Percentiles rank a stretch among this genome's conserved stretches.
phyloP scores from a whole-genome alignment of 257 asterid species.

The Dorcoceras hygrometricum region DNA sequence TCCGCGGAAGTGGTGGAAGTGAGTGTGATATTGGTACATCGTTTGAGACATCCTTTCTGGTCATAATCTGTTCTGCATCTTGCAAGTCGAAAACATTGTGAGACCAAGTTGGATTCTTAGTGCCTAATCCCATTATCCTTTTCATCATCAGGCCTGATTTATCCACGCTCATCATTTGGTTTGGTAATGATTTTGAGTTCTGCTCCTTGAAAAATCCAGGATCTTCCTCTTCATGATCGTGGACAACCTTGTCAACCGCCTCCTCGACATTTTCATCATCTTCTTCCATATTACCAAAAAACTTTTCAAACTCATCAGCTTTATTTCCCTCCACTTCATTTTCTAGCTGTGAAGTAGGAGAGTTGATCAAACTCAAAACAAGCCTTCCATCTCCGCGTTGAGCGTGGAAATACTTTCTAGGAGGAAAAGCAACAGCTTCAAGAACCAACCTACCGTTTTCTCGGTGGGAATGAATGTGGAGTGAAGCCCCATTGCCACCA shows the following conservation, averaged over 20 bases:
- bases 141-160: constrained; percentile 43
- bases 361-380: constrained; percentile 40
- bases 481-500: constrained; percentile 41
- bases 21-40: constrained; percentile 37
- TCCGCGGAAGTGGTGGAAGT: constrained; percentile 39
- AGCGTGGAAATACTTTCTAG: constrained; percentile 49
- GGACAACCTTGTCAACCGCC: constrained; percentile 12
- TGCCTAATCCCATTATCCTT: constrained; percentile 34
- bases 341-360: constrained; percentile 22
- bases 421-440: constrained; percentile 57
- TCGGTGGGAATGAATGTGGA: constrained; percentile 56
- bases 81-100: constrained; percentile 11
- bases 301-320: constrained; percentile 25
- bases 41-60: constrained; percentile 19
- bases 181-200: constrained; percentile 28
- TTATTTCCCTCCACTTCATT: constrained; percentile 5
- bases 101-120: constrained; percentile 47
- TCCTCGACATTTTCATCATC: constrained; percentile 18
- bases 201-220: constrained; percentile 27
- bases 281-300: constrained; percentile 33
- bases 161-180: constrained; percentile 38
- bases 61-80: constrained; percentile 3
- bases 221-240: constrained; percentile 22
- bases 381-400: constrained; percentile 67
- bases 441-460: constrained; percentile 67